phyloP scores from a whole-genome alignment of 2,329 filamentous ascomycete species.

The Aspergillus quadrilineatus region DNA sequence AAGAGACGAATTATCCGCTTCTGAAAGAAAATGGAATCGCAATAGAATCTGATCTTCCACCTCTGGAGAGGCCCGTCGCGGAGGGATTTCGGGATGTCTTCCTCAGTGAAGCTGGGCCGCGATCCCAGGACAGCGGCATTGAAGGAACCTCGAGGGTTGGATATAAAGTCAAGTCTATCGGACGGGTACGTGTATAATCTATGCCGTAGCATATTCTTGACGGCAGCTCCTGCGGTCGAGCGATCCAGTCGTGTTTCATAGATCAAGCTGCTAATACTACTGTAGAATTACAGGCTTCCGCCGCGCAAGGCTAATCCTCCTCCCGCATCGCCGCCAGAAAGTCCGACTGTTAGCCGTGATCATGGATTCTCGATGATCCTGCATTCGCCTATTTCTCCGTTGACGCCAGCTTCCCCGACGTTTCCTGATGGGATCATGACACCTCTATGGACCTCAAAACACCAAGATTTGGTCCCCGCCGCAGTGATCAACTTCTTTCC shows the following conservation, averaged over 20 bases:
- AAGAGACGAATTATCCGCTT: constrained; percentile 48
- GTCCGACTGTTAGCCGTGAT: constrained; percentile 51
- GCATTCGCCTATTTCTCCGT: constrained; percentile 87
- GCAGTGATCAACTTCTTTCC: constrained; percentile 78
- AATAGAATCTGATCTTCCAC: constrained; percentile 69
- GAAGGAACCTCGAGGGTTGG: constrained; percentile 52
- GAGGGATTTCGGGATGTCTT: constrained; percentile 66
- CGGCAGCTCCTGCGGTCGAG: not conserved
- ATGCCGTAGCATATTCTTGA: not conserved
- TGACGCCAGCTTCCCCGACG: constrained; percentile 76
- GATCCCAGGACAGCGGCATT: constrained; percentile 49
- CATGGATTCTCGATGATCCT: constrained; percentile 55
- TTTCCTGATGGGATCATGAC: constrained; percentile 90
- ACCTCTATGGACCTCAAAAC: constrained; percentile 80
- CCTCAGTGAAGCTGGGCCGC: constrained; percentile 62
- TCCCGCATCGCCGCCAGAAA: constrained; percentile 49
- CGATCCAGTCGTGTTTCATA: not conserved
- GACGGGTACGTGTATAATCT: constrained; percentile 66
- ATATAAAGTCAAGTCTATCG: constrained; percentile 71
- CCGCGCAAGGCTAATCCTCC: constrained; percentile 63
- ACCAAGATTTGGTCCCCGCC: constrained; percentile 79
- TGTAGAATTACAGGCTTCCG: constrained; percentile 56
- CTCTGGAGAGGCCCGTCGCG: constrained; percentile 64
- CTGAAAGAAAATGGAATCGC: constrained; percentile 59
- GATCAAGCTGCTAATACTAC: constrained; percentile 19